Evolutionary conservation across 306 rosid species (phyloP), one percentile per base, ranked within the genome.

Genomic region (Rosa rugosa): DNA sequence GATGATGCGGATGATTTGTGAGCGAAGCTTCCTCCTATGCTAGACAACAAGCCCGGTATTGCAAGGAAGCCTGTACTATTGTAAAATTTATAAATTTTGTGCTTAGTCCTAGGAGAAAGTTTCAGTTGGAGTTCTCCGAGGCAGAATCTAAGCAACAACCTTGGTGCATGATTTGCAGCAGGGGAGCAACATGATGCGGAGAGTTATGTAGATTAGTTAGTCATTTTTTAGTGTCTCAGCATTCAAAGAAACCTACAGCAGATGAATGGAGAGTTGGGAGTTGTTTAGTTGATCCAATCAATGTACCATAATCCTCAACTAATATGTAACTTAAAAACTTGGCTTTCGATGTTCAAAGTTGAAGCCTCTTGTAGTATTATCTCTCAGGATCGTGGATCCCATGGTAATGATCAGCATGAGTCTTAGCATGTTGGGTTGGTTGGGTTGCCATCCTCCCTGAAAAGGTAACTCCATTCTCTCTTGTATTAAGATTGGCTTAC

Each of bases 191-290:
- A 80, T 82, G 84, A 89, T 88, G 87, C 84, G 79, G 87, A 77
- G 85, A 90, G 96, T 85, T 88, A 83, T 83, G 92, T 90, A 91
- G 97, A 91, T 80, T 90, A 93, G 98, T 79, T 86, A 93, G 92
- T 89, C 88, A 88, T 86, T 95, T 92, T 91, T 90, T 85, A 92
- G 93, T 73, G 76, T 84, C 85, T 83, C 89, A 72, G 83, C 88
- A 77, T 89, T 88, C 82, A 85, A 83, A 76, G 88, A 78, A 87
- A 64, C 83, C 89, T 75, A 73, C 79, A 84, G 78, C 71, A 85
- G 87, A 84, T 81, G 95, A 87, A 86, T 86, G 90, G 83, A 90
- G 83, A 86, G 88, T 88, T 86, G 86, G 87, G 88, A 85, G 85
- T 80, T 85, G 79, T 81, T 87, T 83, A 80, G 87, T 85, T 84